Base-by-base conservation (phyloP, 2,329 filamentous ascomycete genomes). In the Aspergillus thermomutatus region DNA sequence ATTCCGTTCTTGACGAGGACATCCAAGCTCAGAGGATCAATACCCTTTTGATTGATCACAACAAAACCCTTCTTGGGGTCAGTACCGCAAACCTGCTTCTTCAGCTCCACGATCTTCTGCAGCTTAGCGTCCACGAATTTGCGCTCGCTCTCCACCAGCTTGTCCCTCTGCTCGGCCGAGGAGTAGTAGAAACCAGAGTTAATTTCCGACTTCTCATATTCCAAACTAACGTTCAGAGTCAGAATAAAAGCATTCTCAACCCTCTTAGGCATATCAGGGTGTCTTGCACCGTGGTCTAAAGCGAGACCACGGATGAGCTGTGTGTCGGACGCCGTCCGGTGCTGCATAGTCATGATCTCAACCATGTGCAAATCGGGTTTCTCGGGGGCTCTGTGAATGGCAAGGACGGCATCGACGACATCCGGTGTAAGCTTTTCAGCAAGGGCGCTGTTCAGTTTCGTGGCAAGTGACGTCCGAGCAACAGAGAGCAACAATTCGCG, bases 271-370 rank as follows among this genome's bases (percentile, higher is more conserved):
- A 99, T 99, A 72, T 99, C 94, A 3, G 94, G 94, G 77, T 99
- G 94, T 71, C 94, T 86, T 11, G 94, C 92, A 64, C 94, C 94
- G 75, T 99, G 94, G 70, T 99, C 94, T 59, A 99, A 81, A 9
- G 91, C 94, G 57, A 99, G 82, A 58, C 94, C 94, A 63, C 90
- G 87, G 75, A 99, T 97, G 58, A 99, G 86, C 76, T 96, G 92
- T 56, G 94, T 99, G 76, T 99, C 94, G 31, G 94, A 91, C 57
- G 93, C 92, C 52, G 91, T 92, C 66, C 93, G 90, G 80, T 99
- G 94, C 80, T 99, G 94, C 93, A 99, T 97, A 75, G 96, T 97
- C 94, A 99, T 99, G 69, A 99, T 97, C 79, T 99, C 94, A 65
- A 99, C 84, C 94, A 99, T 99, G 81, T 97, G 93, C 70, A 99